Evolutionary conservation across 306 rosid genomes (phyloP).

Genomic region (Vicia sativa): DNA sequence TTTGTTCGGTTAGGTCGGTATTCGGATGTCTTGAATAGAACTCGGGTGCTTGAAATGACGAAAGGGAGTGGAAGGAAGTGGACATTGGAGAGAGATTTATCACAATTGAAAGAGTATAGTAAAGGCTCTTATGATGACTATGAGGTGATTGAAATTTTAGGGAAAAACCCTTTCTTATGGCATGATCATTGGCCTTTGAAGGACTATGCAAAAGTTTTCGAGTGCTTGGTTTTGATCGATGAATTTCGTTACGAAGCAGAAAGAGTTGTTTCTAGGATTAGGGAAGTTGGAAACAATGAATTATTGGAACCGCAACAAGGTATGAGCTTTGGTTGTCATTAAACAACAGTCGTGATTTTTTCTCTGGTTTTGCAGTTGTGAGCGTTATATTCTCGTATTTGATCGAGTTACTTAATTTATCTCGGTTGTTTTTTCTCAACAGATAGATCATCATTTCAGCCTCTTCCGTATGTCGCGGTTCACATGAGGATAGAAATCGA

Average conservation of each 20-base stretch:
- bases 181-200: slow-evolving; percentile 96
- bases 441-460: slow-evolving; percentile 21
- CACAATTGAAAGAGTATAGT: slow-evolving; percentile 61
- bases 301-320: neutral
- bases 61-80: slow-evolving; percentile 98
- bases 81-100: slow-evolving; percentile 78
- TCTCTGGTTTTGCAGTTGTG: neutral
- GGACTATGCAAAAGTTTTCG: slow-evolving; percentile 81
- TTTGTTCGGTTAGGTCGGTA: slow-evolving; percentile 65
- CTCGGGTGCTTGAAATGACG: slow-evolving; percentile 55
- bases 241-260: slow-evolving; percentile 69
- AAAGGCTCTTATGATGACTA: slow-evolving; percentile 50
- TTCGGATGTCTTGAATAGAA: slow-evolving; percentile 51
- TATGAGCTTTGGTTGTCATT: neutral
- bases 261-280: slow-evolving; percentile 70
- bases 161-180: slow-evolving; percentile 94
- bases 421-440: neutral
- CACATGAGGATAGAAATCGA: slow-evolving; percentile 96
- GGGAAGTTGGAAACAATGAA: slow-evolving; percentile 46
- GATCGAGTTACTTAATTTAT: neutral
- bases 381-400: neutral
- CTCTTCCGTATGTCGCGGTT: slow-evolving; percentile 70
- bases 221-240: slow-evolving; percentile 76
- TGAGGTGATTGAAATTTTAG: slow-evolving; percentile 70
- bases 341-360: neutral